Evolutionary conservation across 2,329 filamentous ascomycete species (phyloP), one percentile per base, ranked within the genome.

Genomic region (Dendrostoma leiphaemia): DNA sequence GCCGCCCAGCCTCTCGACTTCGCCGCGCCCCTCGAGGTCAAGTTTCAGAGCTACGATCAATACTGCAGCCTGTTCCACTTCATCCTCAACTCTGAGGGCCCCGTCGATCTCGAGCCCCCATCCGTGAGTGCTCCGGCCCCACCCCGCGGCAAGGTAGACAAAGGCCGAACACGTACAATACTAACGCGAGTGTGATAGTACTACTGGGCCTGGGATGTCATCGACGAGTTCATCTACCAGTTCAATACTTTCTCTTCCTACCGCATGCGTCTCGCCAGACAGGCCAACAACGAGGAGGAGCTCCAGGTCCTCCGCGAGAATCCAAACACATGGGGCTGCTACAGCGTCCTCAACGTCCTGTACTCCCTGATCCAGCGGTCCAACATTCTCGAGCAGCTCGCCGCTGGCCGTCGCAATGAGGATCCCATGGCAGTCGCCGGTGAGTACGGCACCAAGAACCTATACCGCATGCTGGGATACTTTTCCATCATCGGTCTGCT

Each of bases 201-300:
- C 78, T 97, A 93, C 80, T 99, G 94, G 94, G 94, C 94, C 38
- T 99, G 94, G 94, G 94, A 99, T 73, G 93, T 97, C 64, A 97
- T 99, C 76, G 94, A 99, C 74, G 94, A 99, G 76, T 99, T 99
- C 80, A 97, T 99, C 77, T 99, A 99, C 81, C 94, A 99, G 74
- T 99, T 99, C 82, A 97, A 99, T 82, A 95, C 92, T 56, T 99
- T 99, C 82, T 97, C 91, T 72, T 91, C 91, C 60, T 97, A 97
- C 83, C 87, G 94, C 69, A 91, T 95, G 74, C 88, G 91, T 63
- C 86, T 96, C 64, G 94, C 94, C 61, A 85, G 91, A 56, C 81
- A 86, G 80, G 79, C 85, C 73, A 78, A 89, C 72, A 96, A 93
- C 73, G 90, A 91, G 71, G 94, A 97, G 75, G 94, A 99, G 74